phyloP scores from a whole-genome alignment of 345 rosid species.

The Reutealis trisperma region DNA sequence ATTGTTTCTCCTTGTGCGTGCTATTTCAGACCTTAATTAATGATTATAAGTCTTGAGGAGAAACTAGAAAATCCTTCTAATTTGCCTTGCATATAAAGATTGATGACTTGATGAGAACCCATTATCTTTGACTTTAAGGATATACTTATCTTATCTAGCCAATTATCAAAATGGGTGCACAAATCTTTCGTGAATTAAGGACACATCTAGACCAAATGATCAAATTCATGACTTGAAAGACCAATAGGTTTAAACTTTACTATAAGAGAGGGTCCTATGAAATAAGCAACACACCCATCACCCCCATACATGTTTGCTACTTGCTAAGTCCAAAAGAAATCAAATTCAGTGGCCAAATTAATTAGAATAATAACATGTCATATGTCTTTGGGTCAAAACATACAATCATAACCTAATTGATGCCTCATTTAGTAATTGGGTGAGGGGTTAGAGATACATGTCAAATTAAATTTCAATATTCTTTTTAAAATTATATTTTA shows the following conservation, averaged over 20 bases:
- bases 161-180: not conserved
- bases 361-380: no score
- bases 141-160: constrained; percentile 1
- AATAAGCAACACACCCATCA: not conserved
- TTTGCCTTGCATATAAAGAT: not conserved
- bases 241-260: not conserved
- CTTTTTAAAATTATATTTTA: no score
- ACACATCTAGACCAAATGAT: not conserved
- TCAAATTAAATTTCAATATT: no score
- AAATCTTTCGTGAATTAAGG: not conserved
- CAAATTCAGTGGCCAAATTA: no score
- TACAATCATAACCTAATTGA: no score
- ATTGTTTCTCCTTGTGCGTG: constrained; percentile 8
- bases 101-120: not conserved
- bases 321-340: not conserved
- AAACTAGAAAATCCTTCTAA: not conserved
- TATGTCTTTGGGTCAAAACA: no score
- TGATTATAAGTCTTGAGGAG: not conserved
- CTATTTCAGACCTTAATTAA: constrained; percentile 4
- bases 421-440: no score
- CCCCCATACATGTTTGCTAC: not conserved
- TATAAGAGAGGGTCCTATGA: not conserved
- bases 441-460: no score
- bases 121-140: not conserved
- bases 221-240: not conserved